phyloP scores from a whole-genome alignment of 106 monocot genomes.

The Phalaenopsis aphrodite region DNA sequence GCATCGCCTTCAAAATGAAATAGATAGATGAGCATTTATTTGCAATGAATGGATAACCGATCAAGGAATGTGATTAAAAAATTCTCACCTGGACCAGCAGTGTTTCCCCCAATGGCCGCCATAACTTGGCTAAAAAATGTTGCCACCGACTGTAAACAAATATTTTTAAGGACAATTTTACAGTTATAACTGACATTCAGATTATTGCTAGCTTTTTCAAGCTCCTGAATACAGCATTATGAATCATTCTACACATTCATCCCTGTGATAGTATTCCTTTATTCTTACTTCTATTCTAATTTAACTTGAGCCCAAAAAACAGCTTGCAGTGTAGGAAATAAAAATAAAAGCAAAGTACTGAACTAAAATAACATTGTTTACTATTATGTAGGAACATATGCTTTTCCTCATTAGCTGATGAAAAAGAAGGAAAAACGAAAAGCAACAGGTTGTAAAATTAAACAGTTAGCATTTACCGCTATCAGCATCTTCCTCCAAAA shows the following conservation, averaged over 20 bases:
- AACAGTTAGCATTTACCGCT: background rate
- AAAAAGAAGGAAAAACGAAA: background rate
- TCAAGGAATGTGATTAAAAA: background rate
- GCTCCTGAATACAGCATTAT: background rate
- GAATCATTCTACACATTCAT: background rate
- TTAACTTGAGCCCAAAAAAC: background rate
- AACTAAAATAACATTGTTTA: background rate
- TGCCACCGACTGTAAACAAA: constrained; percentile 71
- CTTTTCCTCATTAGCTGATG: background rate
- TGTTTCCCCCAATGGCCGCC: constrained; percentile 92
- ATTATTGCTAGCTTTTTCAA: background rate
- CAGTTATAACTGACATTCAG: background rate
- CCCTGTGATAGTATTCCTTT: background rate
- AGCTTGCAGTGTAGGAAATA: background rate
- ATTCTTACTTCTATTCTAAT: background rate
- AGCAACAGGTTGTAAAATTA: background rate
- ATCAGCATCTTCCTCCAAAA: background rate
- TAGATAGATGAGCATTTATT: constrained; percentile 2
- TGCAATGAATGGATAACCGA: background rate
- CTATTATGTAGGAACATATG: background rate
- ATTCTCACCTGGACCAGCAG: constrained; percentile 88
- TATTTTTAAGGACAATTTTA: background rate
- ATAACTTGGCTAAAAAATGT: constrained; percentile 93
- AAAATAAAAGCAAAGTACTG: background rate
- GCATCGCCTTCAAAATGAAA: constrained; percentile 71